Conservation (phyloP, 257 asterid genomes). For the Gardenia jasminoides region DNA sequence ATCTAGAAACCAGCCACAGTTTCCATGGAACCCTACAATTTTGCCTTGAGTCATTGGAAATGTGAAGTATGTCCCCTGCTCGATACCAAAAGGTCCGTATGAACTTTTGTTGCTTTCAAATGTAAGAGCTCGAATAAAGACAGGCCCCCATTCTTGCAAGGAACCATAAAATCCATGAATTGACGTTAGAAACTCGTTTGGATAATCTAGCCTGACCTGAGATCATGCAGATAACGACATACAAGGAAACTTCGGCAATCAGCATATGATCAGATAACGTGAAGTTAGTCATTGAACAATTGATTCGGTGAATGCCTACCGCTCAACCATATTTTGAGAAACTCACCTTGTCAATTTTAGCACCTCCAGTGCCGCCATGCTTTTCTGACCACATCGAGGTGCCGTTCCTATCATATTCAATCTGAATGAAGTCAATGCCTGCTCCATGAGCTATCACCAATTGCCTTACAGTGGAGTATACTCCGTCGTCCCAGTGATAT, state of each 20-base stretch:
- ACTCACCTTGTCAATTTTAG: constrained; percentile 52
- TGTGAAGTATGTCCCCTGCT: constrained; percentile 58
- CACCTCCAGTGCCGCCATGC: constrained; percentile 76
- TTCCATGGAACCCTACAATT: constrained; percentile 77
- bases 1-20: constrained; percentile 62
- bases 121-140: constrained; percentile 55
- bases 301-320: background rate
- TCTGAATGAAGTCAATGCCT: constrained; percentile 56
- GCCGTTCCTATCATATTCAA: constrained; percentile 67
- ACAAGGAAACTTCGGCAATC: background rate
- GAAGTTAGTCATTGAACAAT: background rate
- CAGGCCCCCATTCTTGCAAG: constrained; percentile 53
- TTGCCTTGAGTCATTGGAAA: constrained; percentile 49
- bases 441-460: constrained; percentile 66
- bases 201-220: constrained; percentile 64
- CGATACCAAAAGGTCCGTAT: constrained; percentile 66
- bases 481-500: constrained; percentile 75
- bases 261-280: background rate
- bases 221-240: background rate
- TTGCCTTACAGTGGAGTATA: constrained; percentile 48
- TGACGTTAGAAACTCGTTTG: constrained; percentile 66
- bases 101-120: constrained; percentile 57
- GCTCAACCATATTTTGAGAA: background rate
- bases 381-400: constrained; percentile 59
- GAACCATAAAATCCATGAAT: constrained; percentile 63